Conservation (phyloP, 257 asterid genomes). For the Craterostigma plantagineum region DNA sequence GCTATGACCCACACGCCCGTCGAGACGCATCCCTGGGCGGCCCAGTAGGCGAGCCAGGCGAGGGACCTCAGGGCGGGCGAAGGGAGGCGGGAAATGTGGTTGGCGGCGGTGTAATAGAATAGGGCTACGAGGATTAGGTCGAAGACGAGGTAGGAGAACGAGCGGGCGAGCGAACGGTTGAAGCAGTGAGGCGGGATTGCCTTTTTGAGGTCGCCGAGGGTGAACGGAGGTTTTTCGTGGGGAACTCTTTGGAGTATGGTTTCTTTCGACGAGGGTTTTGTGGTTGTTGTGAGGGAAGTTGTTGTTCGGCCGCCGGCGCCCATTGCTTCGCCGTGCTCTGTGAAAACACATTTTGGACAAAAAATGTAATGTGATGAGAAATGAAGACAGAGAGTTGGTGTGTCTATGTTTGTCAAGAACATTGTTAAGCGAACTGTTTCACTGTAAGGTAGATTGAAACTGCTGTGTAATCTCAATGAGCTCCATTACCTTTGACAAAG, state of each 20-base stretch:
- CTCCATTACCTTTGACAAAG: no score
- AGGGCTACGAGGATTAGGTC: conserved; percentile 24
- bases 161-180: conserved; percentile 27
- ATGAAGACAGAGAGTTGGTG: no score
- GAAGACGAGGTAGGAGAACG: conserved; percentile 31
- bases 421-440: no score
- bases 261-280: no score
- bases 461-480: no score
- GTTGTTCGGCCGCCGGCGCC: no score
- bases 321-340: no score
- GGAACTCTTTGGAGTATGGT: conserved; percentile 18
- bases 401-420: no score
- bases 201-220: conserved; percentile 44
- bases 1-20: conserved; percentile 3
- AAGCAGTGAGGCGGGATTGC: conserved; percentile 68
- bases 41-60: conserved; percentile 21
- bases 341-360: no score
- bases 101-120: conserved; percentile 32
- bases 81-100: conserved; percentile 26
- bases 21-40: not conserved
- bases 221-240: conserved; percentile 37
- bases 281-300: no score
- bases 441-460: no score
- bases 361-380: no score
- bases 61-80: conserved; percentile 13